Conservation (phyloP, 139 green algal species). For the Asterochloris erici region DNA sequence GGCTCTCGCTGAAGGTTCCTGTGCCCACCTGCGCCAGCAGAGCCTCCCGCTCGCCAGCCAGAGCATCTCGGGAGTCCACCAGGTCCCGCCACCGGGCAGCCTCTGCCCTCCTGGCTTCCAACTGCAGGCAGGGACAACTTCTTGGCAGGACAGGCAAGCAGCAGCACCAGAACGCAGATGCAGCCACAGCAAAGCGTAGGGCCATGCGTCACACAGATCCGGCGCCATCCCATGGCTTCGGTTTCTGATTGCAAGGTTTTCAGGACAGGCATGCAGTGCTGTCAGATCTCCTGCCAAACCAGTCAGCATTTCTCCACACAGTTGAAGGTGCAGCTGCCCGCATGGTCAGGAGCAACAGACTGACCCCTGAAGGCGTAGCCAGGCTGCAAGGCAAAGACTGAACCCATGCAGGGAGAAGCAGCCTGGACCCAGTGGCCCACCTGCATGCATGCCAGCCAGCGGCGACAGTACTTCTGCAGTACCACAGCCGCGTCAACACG, state of each 20-base stretch:
- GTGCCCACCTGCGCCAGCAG: conserved; percentile 4
- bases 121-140: conserved; percentile 1
- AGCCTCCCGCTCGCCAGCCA: conserved; percentile 12
- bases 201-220: no score
- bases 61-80: conserved; percentile 3
- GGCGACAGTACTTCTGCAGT: conserved; percentile 38
- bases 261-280: no score
- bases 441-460: conserved; percentile 22
- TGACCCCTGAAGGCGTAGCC: no score
- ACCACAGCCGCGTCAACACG: conserved; percentile 23
- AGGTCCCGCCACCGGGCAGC: conserved; percentile 26
- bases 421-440: neutral
- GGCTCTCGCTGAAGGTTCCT: neutral
- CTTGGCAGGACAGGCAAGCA: neutral
- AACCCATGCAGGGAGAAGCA: no score
- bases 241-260: no score
- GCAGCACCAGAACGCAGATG: neutral
- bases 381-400: no score
- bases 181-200: neutral
- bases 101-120: conserved; percentile 28
- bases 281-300: no score
- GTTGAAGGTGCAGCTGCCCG: no score
- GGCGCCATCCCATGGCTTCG: no score
- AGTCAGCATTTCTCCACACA: no score
- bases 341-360: no score